These are phyloP conservation scores for Didymosphaeria variabile DNA, from an alignment of 2,329 filamentous ascomycete genomes.

Conservation along the genomic window DNA sequence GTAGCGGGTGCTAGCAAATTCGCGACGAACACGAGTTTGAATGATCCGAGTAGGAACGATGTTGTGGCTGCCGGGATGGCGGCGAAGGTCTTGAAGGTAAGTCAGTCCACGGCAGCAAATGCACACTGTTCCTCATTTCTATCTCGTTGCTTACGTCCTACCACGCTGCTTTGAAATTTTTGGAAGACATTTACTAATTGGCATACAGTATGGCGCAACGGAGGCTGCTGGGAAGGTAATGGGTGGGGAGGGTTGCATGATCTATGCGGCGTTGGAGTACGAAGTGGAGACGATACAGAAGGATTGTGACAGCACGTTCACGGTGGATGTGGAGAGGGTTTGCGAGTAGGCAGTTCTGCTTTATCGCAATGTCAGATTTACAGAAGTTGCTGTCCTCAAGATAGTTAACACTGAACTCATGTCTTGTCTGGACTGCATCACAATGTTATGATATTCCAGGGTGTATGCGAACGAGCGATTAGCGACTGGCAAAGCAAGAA, in stretches of 20 bases:
- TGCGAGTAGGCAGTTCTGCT: not conserved
- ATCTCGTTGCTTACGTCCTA: too few relatives aligned
- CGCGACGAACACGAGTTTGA: conserved; percentile 10
- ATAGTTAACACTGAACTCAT: too few relatives aligned
- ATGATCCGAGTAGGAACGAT: conserved; percentile 16
- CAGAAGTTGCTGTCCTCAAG: not conserved
- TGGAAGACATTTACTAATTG: not conserved
- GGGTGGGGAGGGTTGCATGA: conserved; percentile 21
- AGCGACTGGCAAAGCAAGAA: too few relatives aligned
- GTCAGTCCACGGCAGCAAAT: not conserved
- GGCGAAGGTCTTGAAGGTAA: conserved; percentile 10
- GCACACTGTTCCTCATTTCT: too few relatives aligned
- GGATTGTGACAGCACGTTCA: conserved; percentile 9
- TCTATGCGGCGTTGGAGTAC: conserved; percentile 18
- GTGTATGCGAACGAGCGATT: too few relatives aligned
- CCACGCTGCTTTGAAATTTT: too few relatives aligned
- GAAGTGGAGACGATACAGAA: conserved; percentile 14
- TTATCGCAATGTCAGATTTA: not conserved
- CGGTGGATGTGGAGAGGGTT: conserved; percentile 14
- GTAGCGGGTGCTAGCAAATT: conserved; percentile 17
- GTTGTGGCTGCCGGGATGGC: conserved; percentile 19
- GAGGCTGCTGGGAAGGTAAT: conserved; percentile 15
- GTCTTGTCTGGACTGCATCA: too few relatives aligned
- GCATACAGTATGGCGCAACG: conserved; percentile 13
- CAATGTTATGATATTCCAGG: too few relatives aligned